These are phyloP conservation scores for Diaporthe sp. DNA, from an alignment of 2,329 filamentous ascomycete species.

Conservation along the genomic window DNA sequence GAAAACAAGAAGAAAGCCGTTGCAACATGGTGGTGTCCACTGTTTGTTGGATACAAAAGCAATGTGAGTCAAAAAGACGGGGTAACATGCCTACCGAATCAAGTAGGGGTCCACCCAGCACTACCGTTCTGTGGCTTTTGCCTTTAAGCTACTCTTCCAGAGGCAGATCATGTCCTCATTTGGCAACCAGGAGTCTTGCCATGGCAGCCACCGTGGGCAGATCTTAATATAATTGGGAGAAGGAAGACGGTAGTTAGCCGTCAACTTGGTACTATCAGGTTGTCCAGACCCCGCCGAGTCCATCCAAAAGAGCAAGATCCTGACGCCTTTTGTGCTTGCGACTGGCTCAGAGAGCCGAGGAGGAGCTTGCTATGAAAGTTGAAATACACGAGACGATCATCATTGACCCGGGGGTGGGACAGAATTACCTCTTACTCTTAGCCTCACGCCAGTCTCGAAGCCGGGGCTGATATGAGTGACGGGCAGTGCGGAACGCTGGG, in stretches of 20 bases:
- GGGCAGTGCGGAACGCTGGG: constrained; percentile 28
- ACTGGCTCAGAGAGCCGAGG: neutral
- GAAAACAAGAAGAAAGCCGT: constrained; percentile 34
- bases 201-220: constrained; percentile 18
- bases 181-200: neutral
- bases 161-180: constrained; percentile 12
- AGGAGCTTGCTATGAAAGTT: neutral
- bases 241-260: constrained; percentile 26
- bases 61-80: constrained; percentile 11
- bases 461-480: constrained; percentile 33
- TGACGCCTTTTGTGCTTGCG: constrained; percentile 1
- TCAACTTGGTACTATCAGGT: constrained; percentile 3
- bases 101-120: constrained; percentile 23
- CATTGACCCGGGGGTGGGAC: constrained; percentile 29
- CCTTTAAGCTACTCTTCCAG: neutral
- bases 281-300: constrained; percentile 15
- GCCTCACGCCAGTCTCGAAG: constrained; percentile 31
- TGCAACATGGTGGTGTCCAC: neutral
- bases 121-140: constrained; percentile 12
- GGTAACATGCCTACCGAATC: constrained; percentile 15
- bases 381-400: constrained; percentile 5
- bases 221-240: constrained; percentile 27
- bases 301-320: neutral
- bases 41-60: constrained; percentile 27
- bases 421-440: constrained; percentile 25